These are phyloP conservation scores for Fusarium sp. DNA, from an alignment of 2,329 filamentous ascomycete genomes.

Conservation along the genomic window DNA sequence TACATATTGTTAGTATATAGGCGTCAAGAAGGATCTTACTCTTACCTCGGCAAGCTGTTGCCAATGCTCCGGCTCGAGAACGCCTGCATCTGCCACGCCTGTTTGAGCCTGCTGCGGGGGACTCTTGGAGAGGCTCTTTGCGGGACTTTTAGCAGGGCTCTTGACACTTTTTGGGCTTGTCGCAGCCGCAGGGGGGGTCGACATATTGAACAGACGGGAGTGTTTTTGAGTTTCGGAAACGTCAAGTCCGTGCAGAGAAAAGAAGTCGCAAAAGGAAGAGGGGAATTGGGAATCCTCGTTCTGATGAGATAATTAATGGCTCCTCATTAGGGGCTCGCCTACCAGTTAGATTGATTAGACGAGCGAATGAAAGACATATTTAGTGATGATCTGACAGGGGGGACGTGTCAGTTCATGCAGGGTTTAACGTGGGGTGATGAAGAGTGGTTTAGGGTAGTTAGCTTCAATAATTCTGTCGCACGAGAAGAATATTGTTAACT, in stretches of 20 bases:
- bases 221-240: not conserved
- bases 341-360: not conserved
- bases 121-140: constrained; percentile 9
- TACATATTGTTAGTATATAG: not conserved
- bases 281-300: not conserved
- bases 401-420: not conserved
- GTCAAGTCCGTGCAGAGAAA: not conserved
- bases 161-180: constrained; percentile 15
- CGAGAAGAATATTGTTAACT: rapidly evolving
- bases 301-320: not conserved
- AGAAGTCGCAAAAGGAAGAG: not conserved
- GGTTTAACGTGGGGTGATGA: not conserved
- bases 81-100: not conserved
- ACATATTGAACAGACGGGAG: not conserved
- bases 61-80: constrained; percentile 16
- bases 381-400: not conserved
- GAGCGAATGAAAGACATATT: not conserved
- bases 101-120: not conserved
- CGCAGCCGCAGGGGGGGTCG: constrained; percentile 14
- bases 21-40: not conserved
- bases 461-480: not conserved
- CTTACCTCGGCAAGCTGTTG: constrained; percentile 20
- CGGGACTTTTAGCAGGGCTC: constrained; percentile 1
- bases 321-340: not conserved
- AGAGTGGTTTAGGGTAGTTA: not conserved